Percentiles rank a stretch among this genome's conserved stretches.
These are phyloP conservation scores for Mucor velutinosus DNA, from an alignment of 371 early-diverging fungal genomes.

Conservation along the genomic window DNA sequence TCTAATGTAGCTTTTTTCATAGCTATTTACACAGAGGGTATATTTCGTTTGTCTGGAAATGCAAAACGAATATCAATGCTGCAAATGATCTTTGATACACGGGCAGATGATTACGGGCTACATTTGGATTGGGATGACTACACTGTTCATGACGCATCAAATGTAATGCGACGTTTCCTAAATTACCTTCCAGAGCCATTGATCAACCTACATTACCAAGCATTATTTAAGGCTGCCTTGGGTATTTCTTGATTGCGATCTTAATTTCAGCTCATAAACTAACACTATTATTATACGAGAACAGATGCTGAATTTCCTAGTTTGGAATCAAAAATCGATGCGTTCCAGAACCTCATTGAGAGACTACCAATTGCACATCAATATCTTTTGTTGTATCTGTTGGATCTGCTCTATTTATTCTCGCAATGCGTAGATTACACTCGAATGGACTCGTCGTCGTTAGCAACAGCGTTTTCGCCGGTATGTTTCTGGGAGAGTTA, in stretches of 20 bases:
- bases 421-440: slow-evolving; percentile 50
- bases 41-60: slow-evolving; percentile 68
- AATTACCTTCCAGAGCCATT: slow-evolving; percentile 66
- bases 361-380: slow-evolving; percentile 57
- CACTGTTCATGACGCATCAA: slow-evolving; percentile 69
- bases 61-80: slow-evolving; percentile 61
- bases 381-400: slow-evolving; percentile 58
- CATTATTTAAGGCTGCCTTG: slow-evolving; percentile 53
- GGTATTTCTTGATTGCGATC: slow-evolving; percentile 31
- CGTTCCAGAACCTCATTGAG: slow-evolving; percentile 57
- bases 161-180: slow-evolving; percentile 66
- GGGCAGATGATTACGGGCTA: slow-evolving; percentile 51
- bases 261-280: background rate
- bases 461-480: slow-evolving; percentile 69
- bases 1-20: background rate
- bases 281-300: background rate
- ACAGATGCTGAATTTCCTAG: slow-evolving; percentile 36
- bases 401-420: slow-evolving; percentile 61
- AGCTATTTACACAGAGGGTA: slow-evolving; percentile 51
- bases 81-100: slow-evolving; percentile 59
- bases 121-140: slow-evolving; percentile 58
- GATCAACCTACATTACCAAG: slow-evolving; percentile 55
- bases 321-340: slow-evolving; percentile 45
- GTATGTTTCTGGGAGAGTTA: slow-evolving; percentile 11
- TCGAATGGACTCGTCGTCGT: slow-evolving; percentile 58